These are phyloP conservation scores for Chalciporus piperatoides DNA, from an alignment of 1,284 basidiomycete genomes.

Conservation along the genomic window DNA sequence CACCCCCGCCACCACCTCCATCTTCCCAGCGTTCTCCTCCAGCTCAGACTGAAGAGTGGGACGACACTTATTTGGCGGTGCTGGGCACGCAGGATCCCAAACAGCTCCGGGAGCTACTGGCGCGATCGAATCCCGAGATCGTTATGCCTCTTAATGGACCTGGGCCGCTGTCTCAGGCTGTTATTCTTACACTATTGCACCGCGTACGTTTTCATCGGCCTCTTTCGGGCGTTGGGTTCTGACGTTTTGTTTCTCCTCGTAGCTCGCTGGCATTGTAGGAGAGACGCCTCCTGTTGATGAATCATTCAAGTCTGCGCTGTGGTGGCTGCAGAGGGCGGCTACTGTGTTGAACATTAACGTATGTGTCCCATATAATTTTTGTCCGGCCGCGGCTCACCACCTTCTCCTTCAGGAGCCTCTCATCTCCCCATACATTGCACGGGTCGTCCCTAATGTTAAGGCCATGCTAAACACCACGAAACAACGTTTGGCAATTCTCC, in stretches of 20 bases:
- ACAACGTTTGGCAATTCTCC: conserved; percentile 70
- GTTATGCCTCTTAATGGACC: conserved; percentile 71
- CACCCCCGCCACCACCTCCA: conserved; percentile 50
- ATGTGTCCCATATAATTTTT: conserved; percentile 22
- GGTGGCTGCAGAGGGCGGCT: conserved; percentile 78
- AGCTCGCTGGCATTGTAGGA: conserved; percentile 69
- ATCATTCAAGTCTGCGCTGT: conserved; percentile 71
- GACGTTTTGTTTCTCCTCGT: conserved; percentile 1
- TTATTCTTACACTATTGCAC: conserved; percentile 75
- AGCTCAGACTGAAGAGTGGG: conserved; percentile 68
- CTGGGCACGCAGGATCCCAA: conserved; percentile 66
- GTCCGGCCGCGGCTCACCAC: conserved; percentile 8
- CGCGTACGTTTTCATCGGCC: conserved; percentile 48
- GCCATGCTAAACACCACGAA: conserved; percentile 70
- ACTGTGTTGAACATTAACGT: conserved; percentile 68
- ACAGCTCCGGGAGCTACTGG: conserved; percentile 69
- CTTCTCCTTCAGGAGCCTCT: conserved; percentile 58
- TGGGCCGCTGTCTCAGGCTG: conserved; percentile 72
- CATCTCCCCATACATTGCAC: conserved; percentile 73
- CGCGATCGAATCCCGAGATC: conserved; percentile 69
- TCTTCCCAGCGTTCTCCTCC: conserved; percentile 52
- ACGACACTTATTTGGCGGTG: conserved; percentile 72
- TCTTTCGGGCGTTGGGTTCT: conserved; percentile 10
- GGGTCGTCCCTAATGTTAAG: conserved; percentile 75
- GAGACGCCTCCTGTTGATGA: conserved; percentile 75